phyloP scores from a whole-genome alignment of 2,329 filamentous ascomycete genomes.

The Fusarium guadeloupense region DNA sequence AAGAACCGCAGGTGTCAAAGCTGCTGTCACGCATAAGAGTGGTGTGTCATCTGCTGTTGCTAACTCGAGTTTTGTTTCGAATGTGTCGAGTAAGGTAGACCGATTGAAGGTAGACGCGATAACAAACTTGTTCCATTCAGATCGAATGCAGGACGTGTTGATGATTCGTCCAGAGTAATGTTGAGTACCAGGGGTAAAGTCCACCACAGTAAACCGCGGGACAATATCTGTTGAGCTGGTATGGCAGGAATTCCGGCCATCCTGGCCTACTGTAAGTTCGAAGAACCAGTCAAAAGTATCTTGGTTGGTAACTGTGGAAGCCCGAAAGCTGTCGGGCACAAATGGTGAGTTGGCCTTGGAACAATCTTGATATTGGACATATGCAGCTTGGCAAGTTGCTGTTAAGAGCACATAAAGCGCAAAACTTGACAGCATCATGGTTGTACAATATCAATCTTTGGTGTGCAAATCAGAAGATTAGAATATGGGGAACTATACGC shows the following conservation, averaged over 20 bases:
- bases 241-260: constrained; percentile 9
- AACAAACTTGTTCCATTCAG: background rate
- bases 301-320: background rate
- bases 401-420: background rate
- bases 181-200: background rate
- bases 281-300: constrained; percentile 4
- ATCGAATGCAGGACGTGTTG: constrained; percentile 13
- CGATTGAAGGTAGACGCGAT: constrained; percentile 3
- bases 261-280: background rate
- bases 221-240: accelerated
- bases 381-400: constrained; percentile 9
- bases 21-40: background rate
- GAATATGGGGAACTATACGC: too few species aligned
- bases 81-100: constrained; percentile 20
- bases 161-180: background rate
- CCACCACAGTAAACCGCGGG: background rate
- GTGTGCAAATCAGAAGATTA: too few species aligned
- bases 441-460: background rate
- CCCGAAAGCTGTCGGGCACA: constrained; percentile 18
- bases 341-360: background rate
- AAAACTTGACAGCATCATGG: constrained; percentile 19
- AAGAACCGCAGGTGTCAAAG: constrained; percentile 7
- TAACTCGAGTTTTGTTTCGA: constrained; percentile 8
- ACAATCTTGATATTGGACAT: constrained; percentile 25
- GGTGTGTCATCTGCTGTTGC: background rate